Conservation (phyloP, 495 filamentous ascomycete genomes). For the Hypoxylon subgilvum region DNA sequence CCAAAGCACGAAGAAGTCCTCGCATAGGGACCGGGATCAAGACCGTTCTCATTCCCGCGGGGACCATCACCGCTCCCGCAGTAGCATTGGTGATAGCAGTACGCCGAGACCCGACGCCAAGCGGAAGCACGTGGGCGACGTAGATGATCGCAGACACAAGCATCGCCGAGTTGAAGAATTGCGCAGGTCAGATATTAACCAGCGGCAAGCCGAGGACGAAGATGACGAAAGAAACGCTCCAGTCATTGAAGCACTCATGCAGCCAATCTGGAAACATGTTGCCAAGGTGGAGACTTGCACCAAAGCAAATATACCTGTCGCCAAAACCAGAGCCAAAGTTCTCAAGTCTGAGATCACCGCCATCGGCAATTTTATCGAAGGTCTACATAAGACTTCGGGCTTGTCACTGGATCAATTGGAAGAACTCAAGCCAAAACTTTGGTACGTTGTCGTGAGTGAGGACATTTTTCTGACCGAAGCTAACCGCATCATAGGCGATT, state of each 20-base stretch:
- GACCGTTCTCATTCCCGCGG: slow-evolving; percentile 45
- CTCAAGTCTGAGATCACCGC: slow-evolving; percentile 53
- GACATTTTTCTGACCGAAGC: neutral
- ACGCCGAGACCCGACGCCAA: slow-evolving; percentile 53
- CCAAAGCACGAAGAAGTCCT: slow-evolving; percentile 47
- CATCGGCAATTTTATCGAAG: slow-evolving; percentile 54
- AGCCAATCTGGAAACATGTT: slow-evolving; percentile 52
- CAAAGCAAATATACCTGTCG: slow-evolving; percentile 50
- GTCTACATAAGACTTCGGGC: slow-evolving; percentile 46
- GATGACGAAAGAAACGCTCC: slow-evolving; percentile 49
- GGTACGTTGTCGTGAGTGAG: slow-evolving; percentile 39
- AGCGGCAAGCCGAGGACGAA: slow-evolving; percentile 46
- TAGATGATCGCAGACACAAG: slow-evolving; percentile 45
- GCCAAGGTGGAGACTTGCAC: slow-evolving; percentile 49
- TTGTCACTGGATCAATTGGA: slow-evolving; percentile 43
- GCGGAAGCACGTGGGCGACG: slow-evolving; percentile 50
- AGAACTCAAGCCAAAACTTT: slow-evolving; percentile 53
- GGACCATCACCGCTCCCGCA: slow-evolving; percentile 57
- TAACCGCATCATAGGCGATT: slow-evolving; percentile 35
- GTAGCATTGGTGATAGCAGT: slow-evolving; percentile 52
- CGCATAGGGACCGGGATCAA: slow-evolving; percentile 50
- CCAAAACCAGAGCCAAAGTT: slow-evolving; percentile 54
- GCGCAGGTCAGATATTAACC: slow-evolving; percentile 34
- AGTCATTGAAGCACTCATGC: slow-evolving; percentile 52
- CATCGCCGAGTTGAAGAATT: slow-evolving; percentile 45